Conservation (phyloP, 2,329 filamentous ascomycete genomes). For the Sordariomycetes sp. region DNA sequence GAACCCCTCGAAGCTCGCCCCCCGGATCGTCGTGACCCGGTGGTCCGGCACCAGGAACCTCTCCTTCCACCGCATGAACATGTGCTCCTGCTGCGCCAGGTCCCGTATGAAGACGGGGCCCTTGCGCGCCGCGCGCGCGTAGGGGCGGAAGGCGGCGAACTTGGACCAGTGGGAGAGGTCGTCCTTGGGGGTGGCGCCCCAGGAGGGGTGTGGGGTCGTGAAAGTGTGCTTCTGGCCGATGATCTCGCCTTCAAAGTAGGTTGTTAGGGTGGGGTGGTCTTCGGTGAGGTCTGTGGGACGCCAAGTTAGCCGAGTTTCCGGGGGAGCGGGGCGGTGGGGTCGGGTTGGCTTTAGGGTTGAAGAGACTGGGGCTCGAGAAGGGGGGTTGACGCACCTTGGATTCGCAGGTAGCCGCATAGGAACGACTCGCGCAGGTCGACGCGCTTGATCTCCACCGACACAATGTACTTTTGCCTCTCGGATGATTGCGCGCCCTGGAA, state of each 20-base stretch:
- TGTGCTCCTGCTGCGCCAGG: conserved; percentile 66
- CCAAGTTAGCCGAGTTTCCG: conserved; percentile 8
- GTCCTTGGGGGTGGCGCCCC: conserved; percentile 85
- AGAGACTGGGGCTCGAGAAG: background rate
- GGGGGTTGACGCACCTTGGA: conserved; percentile 57
- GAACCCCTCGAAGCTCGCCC: conserved; percentile 95
- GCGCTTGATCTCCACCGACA: conserved; percentile 93
- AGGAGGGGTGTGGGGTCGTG: conserved; percentile 73
- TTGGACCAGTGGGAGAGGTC: conserved; percentile 89
- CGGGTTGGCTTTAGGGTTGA: background rate
- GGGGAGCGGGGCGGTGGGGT: background rate
- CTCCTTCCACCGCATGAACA: conserved; percentile 99
- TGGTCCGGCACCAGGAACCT: conserved; percentile 96
- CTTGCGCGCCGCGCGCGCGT: conserved; percentile 44
- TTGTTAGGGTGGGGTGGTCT: conserved; percentile 93
- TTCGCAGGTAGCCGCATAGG: conserved; percentile 86
- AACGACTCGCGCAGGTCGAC: conserved; percentile 91
- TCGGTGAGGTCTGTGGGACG: conserved; percentile 63
- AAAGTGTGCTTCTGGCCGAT: conserved; percentile 95
- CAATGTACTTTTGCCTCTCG: conserved; percentile 84
- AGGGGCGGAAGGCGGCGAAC: conserved; percentile 74
- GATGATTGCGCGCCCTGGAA: conserved; percentile 89
- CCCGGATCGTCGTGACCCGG: conserved; percentile 76
- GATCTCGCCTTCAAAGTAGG: conserved; percentile 96
- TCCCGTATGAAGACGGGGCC: conserved; percentile 47